Percentiles rank a stretch among this genome's conserved stretches.
phyloP scores from a whole-genome alignment of 1,139 yeast species.

The Dujonia santamariae region DNA sequence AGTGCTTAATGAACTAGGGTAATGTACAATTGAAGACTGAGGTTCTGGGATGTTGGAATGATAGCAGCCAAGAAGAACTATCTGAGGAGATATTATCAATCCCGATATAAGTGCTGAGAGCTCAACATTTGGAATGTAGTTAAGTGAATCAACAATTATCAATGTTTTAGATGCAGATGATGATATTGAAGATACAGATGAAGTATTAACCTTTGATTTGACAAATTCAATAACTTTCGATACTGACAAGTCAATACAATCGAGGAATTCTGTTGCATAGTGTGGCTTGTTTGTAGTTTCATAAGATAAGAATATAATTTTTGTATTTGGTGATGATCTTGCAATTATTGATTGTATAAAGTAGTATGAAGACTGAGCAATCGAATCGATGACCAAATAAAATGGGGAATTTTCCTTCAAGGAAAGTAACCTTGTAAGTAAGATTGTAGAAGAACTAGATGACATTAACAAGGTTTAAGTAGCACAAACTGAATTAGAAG shows the following conservation, averaged over 20 bases:
- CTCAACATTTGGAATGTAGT: constrained; percentile 48
- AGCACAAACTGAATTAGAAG: too few species aligned
- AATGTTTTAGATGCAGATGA: constrained; percentile 13
- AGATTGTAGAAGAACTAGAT: constrained; percentile 57
- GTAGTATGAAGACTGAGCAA: constrained; percentile 61
- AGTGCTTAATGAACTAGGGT: constrained; percentile 50
- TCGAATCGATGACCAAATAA: constrained; percentile 62
- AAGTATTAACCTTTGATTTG: constrained; percentile 10
- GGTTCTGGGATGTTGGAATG: constrained; percentile 51
- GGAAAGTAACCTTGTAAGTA: constrained; percentile 59
- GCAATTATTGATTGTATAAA: constrained; percentile 57
- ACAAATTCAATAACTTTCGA: constrained; percentile 22
- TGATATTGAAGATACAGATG: neutral
- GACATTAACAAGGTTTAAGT: too few species aligned
- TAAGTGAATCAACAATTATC: constrained; percentile 66
- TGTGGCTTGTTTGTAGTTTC: constrained; percentile 56
- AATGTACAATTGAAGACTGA: constrained; percentile 26
- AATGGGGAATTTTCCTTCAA: constrained; percentile 75
- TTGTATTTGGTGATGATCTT: constrained; percentile 25
- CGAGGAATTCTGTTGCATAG: constrained; percentile 49
- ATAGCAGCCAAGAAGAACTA: constrained; percentile 56
- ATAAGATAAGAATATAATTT: constrained; percentile 54
- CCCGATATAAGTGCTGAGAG: constrained; percentile 53
- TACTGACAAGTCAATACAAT: constrained; percentile 31
- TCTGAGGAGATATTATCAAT: constrained; percentile 49